A percentile compares a stretch with the other conserved stretches of the same genome.
These are phyloP conservation scores for Pseudopyricularia cyperi DNA, from an alignment of 2,329 filamentous ascomycete species.

Conservation along the genomic window DNA sequence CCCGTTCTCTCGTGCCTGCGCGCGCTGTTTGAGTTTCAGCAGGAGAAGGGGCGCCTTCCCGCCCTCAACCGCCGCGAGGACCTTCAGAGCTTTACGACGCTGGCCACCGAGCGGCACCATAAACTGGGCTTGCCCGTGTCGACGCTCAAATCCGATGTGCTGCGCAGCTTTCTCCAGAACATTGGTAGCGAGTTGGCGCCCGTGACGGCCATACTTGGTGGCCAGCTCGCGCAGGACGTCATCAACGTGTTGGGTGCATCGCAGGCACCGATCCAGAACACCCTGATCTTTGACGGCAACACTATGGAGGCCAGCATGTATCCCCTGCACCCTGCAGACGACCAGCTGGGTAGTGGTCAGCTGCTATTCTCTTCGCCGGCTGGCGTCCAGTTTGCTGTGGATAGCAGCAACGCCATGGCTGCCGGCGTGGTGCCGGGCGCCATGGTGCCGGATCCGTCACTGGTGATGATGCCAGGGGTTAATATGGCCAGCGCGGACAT, in stretches of 20 bases:
- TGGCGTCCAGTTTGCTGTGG: not conserved
- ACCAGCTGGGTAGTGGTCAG: slow-evolving; percentile 34
- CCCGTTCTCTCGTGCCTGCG: slow-evolving; percentile 76
- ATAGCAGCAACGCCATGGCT: not conserved
- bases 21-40: slow-evolving; percentile 80
- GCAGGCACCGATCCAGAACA: slow-evolving; percentile 92
- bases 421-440: not conserved
- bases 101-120: slow-evolving; percentile 67
- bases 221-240: slow-evolving; percentile 85
- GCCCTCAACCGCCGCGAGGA: slow-evolving; percentile 45
- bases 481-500: not conserved
- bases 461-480: not conserved
- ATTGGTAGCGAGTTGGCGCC: slow-evolving; percentile 74
- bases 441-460: not conserved
- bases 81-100: slow-evolving; percentile 60
- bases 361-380: slow-evolving; percentile 16
- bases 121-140: slow-evolving; percentile 57
- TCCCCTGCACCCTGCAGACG: slow-evolving; percentile 61
- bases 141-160: slow-evolving; percentile 55
- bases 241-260: slow-evolving; percentile 88
- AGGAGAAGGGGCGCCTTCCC: slow-evolving; percentile 36
- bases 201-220: slow-evolving; percentile 79
- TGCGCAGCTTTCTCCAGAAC: slow-evolving; percentile 78
- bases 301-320: slow-evolving; percentile 68
- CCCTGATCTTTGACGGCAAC: slow-evolving; percentile 82